Percentiles rank a stretch among this genome's conserved stretches.
These are phyloP conservation scores for Schwanniomyces sp. DNA, from an alignment of 805 yeast species.

Conservation along the genomic window DNA sequence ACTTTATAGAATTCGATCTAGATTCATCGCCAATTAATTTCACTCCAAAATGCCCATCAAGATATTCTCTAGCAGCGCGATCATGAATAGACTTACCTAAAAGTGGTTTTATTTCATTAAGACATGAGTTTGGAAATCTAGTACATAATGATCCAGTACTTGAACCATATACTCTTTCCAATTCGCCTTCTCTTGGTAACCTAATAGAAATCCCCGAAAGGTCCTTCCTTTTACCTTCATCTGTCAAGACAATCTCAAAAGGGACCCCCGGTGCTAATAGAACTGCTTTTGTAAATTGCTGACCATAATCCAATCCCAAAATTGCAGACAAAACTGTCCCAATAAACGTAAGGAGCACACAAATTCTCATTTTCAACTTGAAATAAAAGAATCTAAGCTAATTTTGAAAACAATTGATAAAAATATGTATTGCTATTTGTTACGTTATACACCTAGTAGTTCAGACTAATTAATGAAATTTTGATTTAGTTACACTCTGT, in stretches of 20 bases:
- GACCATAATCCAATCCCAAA: constrained; percentile 87
- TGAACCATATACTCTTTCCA: constrained; percentile 78
- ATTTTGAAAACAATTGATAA: neutral
- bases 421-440: neutral
- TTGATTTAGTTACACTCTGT: neutral
- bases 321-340: constrained; percentile 53
- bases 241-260: constrained; percentile 83
- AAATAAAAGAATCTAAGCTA: neutral
- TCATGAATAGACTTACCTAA: constrained; percentile 63
- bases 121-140: constrained; percentile 70
- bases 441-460: neutral
- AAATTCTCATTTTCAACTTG: constrained; percentile 5
- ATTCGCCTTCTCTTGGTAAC: constrained; percentile 35
- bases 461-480: neutral
- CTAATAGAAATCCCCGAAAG: constrained; percentile 73
- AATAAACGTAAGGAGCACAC: constrained; percentile 9
- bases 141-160: constrained; percentile 68
- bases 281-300: constrained; percentile 82
- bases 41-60: constrained; percentile 60
- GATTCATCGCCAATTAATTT: constrained; percentile 37
- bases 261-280: constrained; percentile 89
- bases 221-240: constrained; percentile 91
- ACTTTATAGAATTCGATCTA: constrained; percentile 53
- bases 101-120: constrained; percentile 66
- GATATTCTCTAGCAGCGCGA: constrained; percentile 46